Conservation (phyloP, 768 basidiomycete species). For the Boletus subparvulus region DNA sequence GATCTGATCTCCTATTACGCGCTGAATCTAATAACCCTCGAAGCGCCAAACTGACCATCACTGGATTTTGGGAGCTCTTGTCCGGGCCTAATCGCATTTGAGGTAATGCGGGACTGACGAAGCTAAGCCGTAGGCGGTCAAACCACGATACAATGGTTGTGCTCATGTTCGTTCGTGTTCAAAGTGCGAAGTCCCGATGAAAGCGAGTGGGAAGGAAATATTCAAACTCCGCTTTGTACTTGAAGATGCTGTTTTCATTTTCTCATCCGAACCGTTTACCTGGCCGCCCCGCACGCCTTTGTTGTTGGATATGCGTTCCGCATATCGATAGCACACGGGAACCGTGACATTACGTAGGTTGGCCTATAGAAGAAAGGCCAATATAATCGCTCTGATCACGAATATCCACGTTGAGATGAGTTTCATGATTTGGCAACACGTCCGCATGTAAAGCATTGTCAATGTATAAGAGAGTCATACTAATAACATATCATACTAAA, state of each 20-base stretch:
- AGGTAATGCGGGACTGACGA: conserved; percentile 43
- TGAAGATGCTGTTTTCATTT: neutral
- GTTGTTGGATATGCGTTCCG: conserved; percentile 59
- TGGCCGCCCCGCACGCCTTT: conserved; percentile 47
- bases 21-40: neutral
- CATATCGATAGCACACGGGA: conserved; percentile 49
- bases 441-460: neutral
- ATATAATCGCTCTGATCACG: conserved; percentile 85
- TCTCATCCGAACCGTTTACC: conserved; percentile 36
- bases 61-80: conserved; percentile 48
- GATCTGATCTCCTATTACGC: conserved; percentile 39
- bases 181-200: neutral
- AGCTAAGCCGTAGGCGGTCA: conserved; percentile 22
- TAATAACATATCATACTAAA: neutral
- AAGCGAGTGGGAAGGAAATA: neutral
- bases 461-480: neutral
- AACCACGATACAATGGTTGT: conserved; percentile 20
- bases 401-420: conserved; percentile 68
- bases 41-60: conserved; percentile 54
- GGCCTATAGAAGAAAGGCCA: conserved; percentile 59
- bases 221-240: conserved; percentile 31
- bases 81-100: conserved; percentile 63
- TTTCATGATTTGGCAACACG: conserved; percentile 83
- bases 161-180: conserved; percentile 8
- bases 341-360: conserved; percentile 39